phyloP scores from a whole-genome alignment of 1,284 basidiomycete genomes.

The Sporisorium sorghi region DNA sequence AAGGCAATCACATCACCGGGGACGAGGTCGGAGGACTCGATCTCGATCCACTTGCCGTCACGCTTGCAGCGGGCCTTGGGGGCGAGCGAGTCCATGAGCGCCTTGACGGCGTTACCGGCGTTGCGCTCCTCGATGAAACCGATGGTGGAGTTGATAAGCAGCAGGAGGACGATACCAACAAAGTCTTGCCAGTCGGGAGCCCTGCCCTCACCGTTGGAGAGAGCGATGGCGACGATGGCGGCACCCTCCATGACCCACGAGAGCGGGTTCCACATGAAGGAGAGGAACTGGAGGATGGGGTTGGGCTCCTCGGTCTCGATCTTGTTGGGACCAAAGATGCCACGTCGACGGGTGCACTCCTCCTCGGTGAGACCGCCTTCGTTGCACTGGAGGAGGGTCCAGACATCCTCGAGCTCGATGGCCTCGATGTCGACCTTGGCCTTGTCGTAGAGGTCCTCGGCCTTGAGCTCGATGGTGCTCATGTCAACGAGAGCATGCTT shows the following conservation, averaged over 20 bases:
- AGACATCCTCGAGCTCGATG: constrained; percentile 94
- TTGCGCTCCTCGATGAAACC: constrained; percentile 68
- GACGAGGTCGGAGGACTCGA: constrained; percentile 61
- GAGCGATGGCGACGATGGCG: constrained; percentile 92
- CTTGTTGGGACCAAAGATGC: constrained; percentile 95
- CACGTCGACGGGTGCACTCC: constrained; percentile 87
- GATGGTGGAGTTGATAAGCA: constrained; percentile 68
- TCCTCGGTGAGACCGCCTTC: constrained; percentile 81
- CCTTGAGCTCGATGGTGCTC: constrained; percentile 82
- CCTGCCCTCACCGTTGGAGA: constrained; percentile 88
- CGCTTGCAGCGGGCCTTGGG: constrained; percentile 64
- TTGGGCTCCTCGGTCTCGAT: constrained; percentile 80
- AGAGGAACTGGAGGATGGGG: constrained; percentile 71
- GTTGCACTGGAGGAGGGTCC: constrained; percentile 88
- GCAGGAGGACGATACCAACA: constrained; percentile 72
- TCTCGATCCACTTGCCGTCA: constrained; percentile 42
- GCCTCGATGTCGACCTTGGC: constrained; percentile 99
- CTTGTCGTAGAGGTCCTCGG: constrained; percentile 95
- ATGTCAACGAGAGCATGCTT: constrained; percentile 70
- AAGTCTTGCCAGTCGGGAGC: constrained; percentile 98
- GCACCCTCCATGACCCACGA: constrained; percentile 98
- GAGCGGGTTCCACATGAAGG: constrained; percentile 64
- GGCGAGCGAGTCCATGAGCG: constrained; percentile 66
- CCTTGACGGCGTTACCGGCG: constrained; percentile 68
- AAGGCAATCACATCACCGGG: constrained; percentile 67